These are phyloP conservation scores for Endocarpon pusillum DNA, from an alignment of 495 filamentous ascomycete species.

Conservation along the genomic window DNA sequence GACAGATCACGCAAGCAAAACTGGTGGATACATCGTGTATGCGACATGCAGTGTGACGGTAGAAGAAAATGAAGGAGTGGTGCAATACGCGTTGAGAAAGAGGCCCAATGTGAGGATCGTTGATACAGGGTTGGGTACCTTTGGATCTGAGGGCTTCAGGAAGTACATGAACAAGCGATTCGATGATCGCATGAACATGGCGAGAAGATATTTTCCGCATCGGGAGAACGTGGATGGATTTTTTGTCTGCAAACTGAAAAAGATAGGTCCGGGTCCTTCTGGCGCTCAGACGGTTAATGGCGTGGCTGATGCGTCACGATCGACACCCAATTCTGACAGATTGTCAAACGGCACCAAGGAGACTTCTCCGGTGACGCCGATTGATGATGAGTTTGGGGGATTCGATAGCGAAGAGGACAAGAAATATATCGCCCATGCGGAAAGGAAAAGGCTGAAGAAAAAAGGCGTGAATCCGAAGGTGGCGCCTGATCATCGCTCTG, in stretches of 20 bases:
- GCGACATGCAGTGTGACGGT: conserved; percentile 85
- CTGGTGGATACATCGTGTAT: conserved; percentile 87
- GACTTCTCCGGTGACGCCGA: conserved; percentile 11
- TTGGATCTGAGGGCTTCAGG: conserved; percentile 82
- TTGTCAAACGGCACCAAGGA: conserved; percentile 8
- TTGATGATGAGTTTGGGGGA: conserved; percentile 40
- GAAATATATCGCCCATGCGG: conserved; percentile 39
- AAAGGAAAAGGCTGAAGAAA: conserved; percentile 38
- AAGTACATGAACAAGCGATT: conserved; percentile 80
- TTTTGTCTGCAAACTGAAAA: conserved; percentile 95
- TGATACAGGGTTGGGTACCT: conserved; percentile 71
- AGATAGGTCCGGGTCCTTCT: conserved; percentile 56
- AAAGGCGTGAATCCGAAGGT: conserved; percentile 52
- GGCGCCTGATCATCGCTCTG: too few relatives aligned
- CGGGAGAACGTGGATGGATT: conserved; percentile 95
- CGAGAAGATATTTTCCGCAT: conserved; percentile 84
- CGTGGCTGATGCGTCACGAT: conserved; percentile 8
- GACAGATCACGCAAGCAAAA: conserved; percentile 67
- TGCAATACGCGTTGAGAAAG: conserved; percentile 78
- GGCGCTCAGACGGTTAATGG: conserved; percentile 28
- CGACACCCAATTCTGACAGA: conserved; percentile 10
- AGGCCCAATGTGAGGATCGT: conserved; percentile 88
- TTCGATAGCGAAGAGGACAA: conserved; percentile 46
- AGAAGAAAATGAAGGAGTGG: conserved; percentile 86
- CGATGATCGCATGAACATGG: conserved; percentile 65